A percentile compares a stretch with the other conserved stretches of the same genome.
phyloP scores from a whole-genome alignment of 2,329 filamentous ascomycete species.

The Diaporthe capsici region DNA sequence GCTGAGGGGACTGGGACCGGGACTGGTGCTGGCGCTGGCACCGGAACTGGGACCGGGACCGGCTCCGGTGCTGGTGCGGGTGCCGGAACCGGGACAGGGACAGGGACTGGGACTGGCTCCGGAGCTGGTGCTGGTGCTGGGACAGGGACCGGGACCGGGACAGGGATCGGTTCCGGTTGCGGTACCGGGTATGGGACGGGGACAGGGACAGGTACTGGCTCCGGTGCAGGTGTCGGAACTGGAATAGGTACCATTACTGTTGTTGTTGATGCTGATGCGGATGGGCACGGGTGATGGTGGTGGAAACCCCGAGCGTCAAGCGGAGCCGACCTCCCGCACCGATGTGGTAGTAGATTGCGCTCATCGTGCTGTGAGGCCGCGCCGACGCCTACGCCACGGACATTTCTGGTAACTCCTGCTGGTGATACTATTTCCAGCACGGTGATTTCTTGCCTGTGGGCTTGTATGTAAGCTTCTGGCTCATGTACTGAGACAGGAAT shows the following conservation, averaged over 20 bases:
- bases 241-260: neutral
- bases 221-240: neutral
- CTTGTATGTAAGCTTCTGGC: neutral
- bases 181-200: neutral
- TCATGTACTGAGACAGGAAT: neutral
- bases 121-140: neutral
- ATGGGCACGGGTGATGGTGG: neutral
- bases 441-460: neutral
- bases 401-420: neutral
- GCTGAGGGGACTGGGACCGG: neutral
- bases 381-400: neutral
- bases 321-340: neutral
- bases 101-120: neutral
- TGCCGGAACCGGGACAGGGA: neutral
- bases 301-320: neutral
- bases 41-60: neutral
- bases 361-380: neutral
- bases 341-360: neutral
- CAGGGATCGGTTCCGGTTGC: neutral
- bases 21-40: neutral
- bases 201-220: neutral
- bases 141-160: neutral
- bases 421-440: neutral
- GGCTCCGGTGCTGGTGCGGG: neutral
- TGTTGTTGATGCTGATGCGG: slow-evolving; percentile 8